These are phyloP conservation scores for Fusarium tanahbumbuense DNA, from an alignment of 2,329 filamentous ascomycete species.

Conservation along the genomic window DNA sequence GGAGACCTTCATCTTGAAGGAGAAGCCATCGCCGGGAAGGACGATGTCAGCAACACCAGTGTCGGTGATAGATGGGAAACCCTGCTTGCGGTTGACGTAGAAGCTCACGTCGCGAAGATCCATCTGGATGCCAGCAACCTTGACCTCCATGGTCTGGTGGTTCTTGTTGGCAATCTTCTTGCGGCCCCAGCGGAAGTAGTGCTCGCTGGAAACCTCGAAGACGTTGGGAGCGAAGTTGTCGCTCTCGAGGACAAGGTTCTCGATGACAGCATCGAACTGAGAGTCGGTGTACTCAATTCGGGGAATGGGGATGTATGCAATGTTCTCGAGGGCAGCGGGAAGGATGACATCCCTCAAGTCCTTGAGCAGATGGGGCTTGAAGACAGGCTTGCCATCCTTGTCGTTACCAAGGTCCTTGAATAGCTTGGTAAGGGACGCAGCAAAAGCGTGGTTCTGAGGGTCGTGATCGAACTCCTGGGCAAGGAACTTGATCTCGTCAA, in stretches of 20 bases:
- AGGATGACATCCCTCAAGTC: conserved; percentile 89
- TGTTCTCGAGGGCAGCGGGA: conserved; percentile 82
- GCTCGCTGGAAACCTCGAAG: conserved; percentile 87
- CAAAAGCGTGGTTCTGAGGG: conserved; percentile 85
- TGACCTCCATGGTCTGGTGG: conserved; percentile 84
- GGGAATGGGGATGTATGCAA: conserved; percentile 91
- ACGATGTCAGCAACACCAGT: conserved; percentile 89
- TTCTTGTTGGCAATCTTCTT: conserved; percentile 85
- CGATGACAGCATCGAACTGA: conserved; percentile 86
- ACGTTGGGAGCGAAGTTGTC: conserved; percentile 97
- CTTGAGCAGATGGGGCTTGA: conserved; percentile 94
- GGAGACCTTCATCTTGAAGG: conserved; percentile 90
- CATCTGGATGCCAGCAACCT: conserved; percentile 90
- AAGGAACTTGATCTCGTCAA: conserved; percentile 92
- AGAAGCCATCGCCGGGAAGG: conserved; percentile 87
- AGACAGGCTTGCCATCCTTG: conserved; percentile 81
- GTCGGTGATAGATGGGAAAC: conserved; percentile 89
- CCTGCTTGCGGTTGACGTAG: conserved; percentile 94
- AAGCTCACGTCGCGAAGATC: conserved; percentile 92
- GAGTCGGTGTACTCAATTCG: conserved; percentile 92
- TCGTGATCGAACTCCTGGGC: conserved; percentile 91
- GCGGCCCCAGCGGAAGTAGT: conserved; percentile 94
- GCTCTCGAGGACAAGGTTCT: conserved; percentile 94
- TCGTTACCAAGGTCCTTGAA: conserved; percentile 91
- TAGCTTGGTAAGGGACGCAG: conserved; percentile 79